These are phyloP conservation scores for Pseudoscleropodium purum DNA, from an alignment of 225 moss, liverwort and hornwort species.

Conservation along the genomic window DNA sequence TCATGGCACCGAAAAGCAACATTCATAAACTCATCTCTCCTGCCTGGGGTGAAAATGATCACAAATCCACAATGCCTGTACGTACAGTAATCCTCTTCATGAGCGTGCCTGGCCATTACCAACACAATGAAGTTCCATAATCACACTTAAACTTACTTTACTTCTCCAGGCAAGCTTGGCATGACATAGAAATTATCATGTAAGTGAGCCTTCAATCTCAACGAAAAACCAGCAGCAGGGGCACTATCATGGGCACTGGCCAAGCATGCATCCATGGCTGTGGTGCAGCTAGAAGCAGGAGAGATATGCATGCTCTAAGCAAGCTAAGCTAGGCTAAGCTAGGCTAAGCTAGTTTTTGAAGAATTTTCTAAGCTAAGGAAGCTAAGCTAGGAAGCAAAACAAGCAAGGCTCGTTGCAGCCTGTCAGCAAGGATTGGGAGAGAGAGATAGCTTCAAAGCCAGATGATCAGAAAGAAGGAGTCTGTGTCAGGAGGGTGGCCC, in stretches of 20 bases:
- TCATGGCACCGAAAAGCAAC: background rate
- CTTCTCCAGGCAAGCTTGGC: background rate
- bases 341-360: background rate
- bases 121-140: background rate
- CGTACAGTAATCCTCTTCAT: background rate
- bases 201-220: background rate
- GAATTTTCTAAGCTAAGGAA: background rate
- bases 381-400: background rate
- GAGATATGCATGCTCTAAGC: background rate
- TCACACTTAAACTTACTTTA: background rate
- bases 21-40: background rate
- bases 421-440: background rate
- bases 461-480: background rate
- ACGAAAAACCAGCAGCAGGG: no score
- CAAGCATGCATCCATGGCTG: background rate
- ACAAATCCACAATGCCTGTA: background rate
- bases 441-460: background rate
- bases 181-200: background rate
- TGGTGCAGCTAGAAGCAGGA: background rate
- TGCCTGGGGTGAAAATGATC: background rate
- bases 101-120: background rate
- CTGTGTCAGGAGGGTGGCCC: background rate
- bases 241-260: background rate
- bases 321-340: background rate
- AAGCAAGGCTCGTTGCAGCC: background rate